These are phyloP conservation scores for Xenosphaeropsis pyriputrescens DNA, from an alignment of 2,329 filamentous ascomycete genomes.

Conservation along the genomic window DNA sequence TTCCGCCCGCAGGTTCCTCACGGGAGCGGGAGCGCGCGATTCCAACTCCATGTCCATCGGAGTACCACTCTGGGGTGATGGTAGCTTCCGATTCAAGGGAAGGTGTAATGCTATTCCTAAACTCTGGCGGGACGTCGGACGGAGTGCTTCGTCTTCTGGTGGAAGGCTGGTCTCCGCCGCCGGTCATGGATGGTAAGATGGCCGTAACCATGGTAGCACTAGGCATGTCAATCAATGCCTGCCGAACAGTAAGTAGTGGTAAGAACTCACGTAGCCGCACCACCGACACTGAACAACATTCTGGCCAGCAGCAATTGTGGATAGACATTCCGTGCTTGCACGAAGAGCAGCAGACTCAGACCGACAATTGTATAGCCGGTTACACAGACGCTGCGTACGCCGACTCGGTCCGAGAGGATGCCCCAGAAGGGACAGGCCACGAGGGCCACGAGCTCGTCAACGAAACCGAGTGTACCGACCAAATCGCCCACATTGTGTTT, in stretches of 20 bases:
- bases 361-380: constrained; percentile 74
- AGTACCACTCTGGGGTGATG: constrained; percentile 50
- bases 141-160: not conserved
- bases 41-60: not conserved
- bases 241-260: no score
- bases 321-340: constrained; percentile 77
- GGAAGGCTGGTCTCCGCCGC: constrained; percentile 19
- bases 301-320: constrained; percentile 76
- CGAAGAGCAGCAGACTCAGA: constrained; percentile 61
- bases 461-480: constrained; percentile 74
- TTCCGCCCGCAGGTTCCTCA: constrained; percentile 6
- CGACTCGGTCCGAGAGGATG: constrained; percentile 60
- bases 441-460: constrained; percentile 69
- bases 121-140: constrained; percentile 12
- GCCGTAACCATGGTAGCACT: constrained; percentile 93
- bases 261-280: constrained; percentile 59
- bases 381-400: constrained; percentile 58
- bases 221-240: constrained; percentile 1
- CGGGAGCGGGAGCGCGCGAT: not conserved
- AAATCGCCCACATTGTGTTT: constrained; percentile 62
- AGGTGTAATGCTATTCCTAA: constrained; percentile 43
- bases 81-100: constrained; percentile 63
- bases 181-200: constrained; percentile 61
- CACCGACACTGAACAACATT: constrained; percentile 79
- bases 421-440: constrained; percentile 73